These are phyloP conservation scores for Rhodotorula graminis DNA, from an alignment of 768 basidiomycete species.

Conservation along the genomic window DNA sequence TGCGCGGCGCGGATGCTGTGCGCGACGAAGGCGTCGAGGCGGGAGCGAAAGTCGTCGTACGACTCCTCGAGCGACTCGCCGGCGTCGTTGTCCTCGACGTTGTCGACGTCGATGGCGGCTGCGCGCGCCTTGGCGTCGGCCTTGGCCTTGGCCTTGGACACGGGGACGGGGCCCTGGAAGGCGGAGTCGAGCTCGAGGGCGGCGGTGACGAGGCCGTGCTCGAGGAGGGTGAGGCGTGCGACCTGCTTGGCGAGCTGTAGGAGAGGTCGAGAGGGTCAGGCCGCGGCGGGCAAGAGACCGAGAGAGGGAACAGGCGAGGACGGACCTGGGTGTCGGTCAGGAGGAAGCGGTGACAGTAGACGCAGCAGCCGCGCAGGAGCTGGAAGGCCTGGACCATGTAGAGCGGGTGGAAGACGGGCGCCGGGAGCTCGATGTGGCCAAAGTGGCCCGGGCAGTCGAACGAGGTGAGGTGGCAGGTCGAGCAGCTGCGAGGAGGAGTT, in stretches of 20 bases:
- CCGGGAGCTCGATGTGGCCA: conserved; percentile 93
- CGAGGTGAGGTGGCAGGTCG: conserved; percentile 86
- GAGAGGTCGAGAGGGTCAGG: neutral
- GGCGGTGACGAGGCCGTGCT: conserved; percentile 78
- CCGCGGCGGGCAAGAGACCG: no score
- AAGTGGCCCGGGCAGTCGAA: conserved; percentile 97
- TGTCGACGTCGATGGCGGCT: conserved; percentile 46
- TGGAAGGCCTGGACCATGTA: conserved; percentile 90
- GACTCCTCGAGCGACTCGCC: conserved; percentile 52
- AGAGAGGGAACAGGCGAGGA: neutral
- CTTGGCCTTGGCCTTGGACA: conserved; percentile 25
- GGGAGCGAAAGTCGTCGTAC: conserved; percentile 58
- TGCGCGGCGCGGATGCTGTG: conserved; percentile 4
- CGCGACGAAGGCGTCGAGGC: conserved; percentile 63
- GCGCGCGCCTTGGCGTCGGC: conserved; percentile 49
- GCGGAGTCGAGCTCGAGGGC: conserved; percentile 72
- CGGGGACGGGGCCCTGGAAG: conserved; percentile 25
- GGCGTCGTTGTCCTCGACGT: conserved; percentile 47
- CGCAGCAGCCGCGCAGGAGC: conserved; percentile 76
- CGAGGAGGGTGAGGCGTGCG: conserved; percentile 79
- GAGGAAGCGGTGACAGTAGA: conserved; percentile 84
- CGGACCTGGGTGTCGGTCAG: conserved; percentile 51
- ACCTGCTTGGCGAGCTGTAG: conserved; percentile 70
- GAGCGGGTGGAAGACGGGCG: conserved; percentile 91
- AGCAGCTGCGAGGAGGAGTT: conserved; percentile 61